Conservation (phyloP, 306 rosid species). For the Lablab purpureus region DNA sequence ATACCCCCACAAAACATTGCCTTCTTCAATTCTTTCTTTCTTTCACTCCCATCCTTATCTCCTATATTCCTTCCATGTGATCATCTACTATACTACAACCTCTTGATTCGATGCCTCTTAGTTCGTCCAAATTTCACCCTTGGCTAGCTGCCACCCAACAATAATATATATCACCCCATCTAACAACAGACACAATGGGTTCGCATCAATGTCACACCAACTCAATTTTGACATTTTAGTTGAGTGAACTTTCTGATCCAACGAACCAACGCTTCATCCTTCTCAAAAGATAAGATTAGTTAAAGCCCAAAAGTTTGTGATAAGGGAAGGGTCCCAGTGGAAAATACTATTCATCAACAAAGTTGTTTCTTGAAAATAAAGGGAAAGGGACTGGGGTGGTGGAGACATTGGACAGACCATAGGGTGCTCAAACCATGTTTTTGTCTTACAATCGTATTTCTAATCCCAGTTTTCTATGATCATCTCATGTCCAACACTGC, state of each 20-base stretch:
- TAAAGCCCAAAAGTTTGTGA: neutral
- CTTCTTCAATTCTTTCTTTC: slow-evolving; percentile 24
- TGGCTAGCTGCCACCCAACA: neutral
- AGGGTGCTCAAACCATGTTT: neutral
- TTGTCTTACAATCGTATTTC: neutral
- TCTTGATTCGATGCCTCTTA: slow-evolving; percentile 28
- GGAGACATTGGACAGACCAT: neutral
- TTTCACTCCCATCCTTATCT: slow-evolving; percentile 49
- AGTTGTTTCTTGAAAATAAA: neutral
- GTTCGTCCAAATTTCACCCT: slow-evolving; percentile 44
- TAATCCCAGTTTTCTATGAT: neutral
- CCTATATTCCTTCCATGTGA: slow-evolving; percentile 50
- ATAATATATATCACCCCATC: no score
- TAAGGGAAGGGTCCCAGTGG: neutral
- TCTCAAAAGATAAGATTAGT: slow-evolving; percentile 14
- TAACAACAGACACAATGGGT: neutral
- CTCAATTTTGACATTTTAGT: slow-evolving; percentile 13
- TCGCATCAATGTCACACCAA: slow-evolving; percentile 13
- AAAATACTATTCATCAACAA: slow-evolving; percentile 25
- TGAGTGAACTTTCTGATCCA: slow-evolving; percentile 8
- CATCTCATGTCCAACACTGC: neutral
- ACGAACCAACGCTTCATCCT: slow-evolving; percentile 11
- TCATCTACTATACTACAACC: neutral
- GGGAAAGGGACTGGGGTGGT: slow-evolving; percentile 27
- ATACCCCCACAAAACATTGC: slow-evolving; percentile 40